Evolutionary conservation across 2,329 filamentous ascomycete genomes (phyloP).

Genomic region (Colletotrichum costaricense): DNA sequence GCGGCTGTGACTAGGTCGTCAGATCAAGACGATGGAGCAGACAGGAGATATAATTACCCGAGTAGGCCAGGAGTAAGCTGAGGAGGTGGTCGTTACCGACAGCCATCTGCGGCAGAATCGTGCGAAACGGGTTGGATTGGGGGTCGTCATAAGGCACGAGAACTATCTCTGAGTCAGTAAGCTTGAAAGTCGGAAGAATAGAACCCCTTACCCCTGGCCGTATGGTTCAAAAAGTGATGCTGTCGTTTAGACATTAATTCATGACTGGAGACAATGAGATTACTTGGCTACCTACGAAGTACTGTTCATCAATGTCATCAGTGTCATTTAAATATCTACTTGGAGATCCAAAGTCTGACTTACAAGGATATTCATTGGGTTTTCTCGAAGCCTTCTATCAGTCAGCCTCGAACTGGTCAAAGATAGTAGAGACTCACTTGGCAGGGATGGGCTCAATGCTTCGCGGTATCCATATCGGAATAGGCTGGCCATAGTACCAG

Average conservation of each 20-base stretch:
- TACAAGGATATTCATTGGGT: slow-evolving; percentile 81
- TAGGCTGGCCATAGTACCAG: slow-evolving; percentile 77
- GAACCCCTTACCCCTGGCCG: slow-evolving; percentile 72
- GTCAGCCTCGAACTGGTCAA: slow-evolving; percentile 42
- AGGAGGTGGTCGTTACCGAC: slow-evolving; percentile 77
- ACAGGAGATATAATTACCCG: slow-evolving; percentile 49
- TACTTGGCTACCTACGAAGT: slow-evolving; percentile 54
- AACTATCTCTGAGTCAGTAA: slow-evolving; percentile 51
- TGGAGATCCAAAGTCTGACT: slow-evolving; percentile 35
- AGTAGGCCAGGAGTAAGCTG: slow-evolving; percentile 82
- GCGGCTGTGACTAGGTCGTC: slow-evolving; percentile 61
- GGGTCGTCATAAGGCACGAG: slow-evolving; percentile 63
- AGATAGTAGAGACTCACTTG: slow-evolving; percentile 45
- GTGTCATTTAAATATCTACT: not conserved
- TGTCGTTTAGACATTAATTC: slow-evolving; percentile 38
- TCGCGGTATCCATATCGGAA: slow-evolving; percentile 67
- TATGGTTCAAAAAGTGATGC: slow-evolving; percentile 81
- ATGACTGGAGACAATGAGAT: not conserved
- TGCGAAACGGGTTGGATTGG: slow-evolving; percentile 64
- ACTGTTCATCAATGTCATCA: slow-evolving; percentile 48
- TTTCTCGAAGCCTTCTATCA: slow-evolving; percentile 69
- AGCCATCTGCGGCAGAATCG: slow-evolving; percentile 69
- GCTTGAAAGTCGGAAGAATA: not conserved
- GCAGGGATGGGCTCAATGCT: slow-evolving; percentile 60
- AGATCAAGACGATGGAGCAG: not conserved